phyloP scores from a whole-genome alignment of 495 filamentous ascomycete species.

The Pseudoneurospora amorphoporcata region DNA sequence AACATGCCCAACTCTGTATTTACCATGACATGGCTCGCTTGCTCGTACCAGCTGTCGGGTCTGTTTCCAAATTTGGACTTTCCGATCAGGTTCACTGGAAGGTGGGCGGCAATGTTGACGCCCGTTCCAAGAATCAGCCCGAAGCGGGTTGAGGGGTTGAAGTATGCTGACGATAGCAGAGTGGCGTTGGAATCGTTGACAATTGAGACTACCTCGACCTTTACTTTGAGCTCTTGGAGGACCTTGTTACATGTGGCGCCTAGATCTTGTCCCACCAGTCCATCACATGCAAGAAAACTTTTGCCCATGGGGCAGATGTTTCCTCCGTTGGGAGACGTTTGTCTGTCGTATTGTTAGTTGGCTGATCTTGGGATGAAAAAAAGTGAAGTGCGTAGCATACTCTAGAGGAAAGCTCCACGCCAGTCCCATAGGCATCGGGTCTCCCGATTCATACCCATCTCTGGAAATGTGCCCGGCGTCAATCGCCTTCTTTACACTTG shows the following conservation, averaged over 20 bases:
- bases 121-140: conserved; percentile 48
- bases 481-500: conserved; percentile 32
- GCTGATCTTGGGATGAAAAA: not conserved
- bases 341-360: conserved; percentile 37
- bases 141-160: conserved; percentile 51
- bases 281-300: conserved; percentile 51
- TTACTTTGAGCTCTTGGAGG: conserved; percentile 31
- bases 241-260: conserved; percentile 42
- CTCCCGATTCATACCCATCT: not conserved
- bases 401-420: conserved; percentile 86
- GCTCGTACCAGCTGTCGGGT: conserved; percentile 45
- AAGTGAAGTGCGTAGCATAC: conserved; percentile 34
- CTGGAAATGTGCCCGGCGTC: conserved; percentile 18
- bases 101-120: conserved; percentile 43
- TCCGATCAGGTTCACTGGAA: conserved; percentile 43
- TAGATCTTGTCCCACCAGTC: conserved; percentile 40
- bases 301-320: conserved; percentile 79
- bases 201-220: conserved; percentile 63
- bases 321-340: conserved; percentile 65
- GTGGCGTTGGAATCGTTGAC: conserved; percentile 79
- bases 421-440: conserved; percentile 50
- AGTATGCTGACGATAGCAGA: conserved; percentile 67
- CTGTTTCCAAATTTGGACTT: conserved; percentile 40
- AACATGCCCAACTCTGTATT: conserved; percentile 87
- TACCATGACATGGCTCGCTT: conserved; percentile 49